A percentile compares a stretch with the other conserved stretches of the same genome.
Conservation (phyloP, 768 basidiomycete genomes). For the Steccherinum ochraceum region DNA sequence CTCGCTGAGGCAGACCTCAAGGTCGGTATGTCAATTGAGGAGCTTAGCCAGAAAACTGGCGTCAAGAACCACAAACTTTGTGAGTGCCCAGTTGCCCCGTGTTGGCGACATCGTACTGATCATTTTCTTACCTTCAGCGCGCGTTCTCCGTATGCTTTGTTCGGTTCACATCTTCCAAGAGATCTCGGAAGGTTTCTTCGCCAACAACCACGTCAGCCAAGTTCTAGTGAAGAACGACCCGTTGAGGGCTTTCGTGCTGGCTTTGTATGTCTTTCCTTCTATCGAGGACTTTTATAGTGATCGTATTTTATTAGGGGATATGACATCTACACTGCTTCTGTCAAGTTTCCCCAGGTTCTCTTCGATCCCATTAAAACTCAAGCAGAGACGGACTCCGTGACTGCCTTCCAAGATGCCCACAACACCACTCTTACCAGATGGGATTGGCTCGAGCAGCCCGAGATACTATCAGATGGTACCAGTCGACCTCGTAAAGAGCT, state of each 20-base stretch:
- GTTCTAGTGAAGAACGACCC: background rate
- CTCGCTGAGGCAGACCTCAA: slow-evolving; percentile 1
- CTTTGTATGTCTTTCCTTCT: background rate
- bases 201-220: slow-evolving; percentile 2
- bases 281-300: background rate
- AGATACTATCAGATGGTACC: slow-evolving; percentile 2
- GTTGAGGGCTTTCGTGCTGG: background rate
- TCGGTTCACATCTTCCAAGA: slow-evolving; percentile 1
- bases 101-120: background rate
- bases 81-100: no score
- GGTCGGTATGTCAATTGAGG: background rate
- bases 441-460: slow-evolving; percentile 9
- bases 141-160: background rate
- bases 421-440: slow-evolving; percentile 4
- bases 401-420: slow-evolving; percentile 6
- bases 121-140: background rate
- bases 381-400: background rate
- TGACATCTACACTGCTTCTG: slow-evolving; percentile 5
- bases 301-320: background rate
- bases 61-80: slow-evolving; percentile 1
- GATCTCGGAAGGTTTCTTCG: background rate
- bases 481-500: background rate
- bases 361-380: slow-evolving; percentile 3
- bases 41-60: background rate
- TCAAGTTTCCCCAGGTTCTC: slow-evolving; percentile 6